Evolutionary conservation across 1,284 basidiomycete species (phyloP), one percentile per base, ranked within the genome.

Genomic region (Boletus semigastroideus): DNA sequence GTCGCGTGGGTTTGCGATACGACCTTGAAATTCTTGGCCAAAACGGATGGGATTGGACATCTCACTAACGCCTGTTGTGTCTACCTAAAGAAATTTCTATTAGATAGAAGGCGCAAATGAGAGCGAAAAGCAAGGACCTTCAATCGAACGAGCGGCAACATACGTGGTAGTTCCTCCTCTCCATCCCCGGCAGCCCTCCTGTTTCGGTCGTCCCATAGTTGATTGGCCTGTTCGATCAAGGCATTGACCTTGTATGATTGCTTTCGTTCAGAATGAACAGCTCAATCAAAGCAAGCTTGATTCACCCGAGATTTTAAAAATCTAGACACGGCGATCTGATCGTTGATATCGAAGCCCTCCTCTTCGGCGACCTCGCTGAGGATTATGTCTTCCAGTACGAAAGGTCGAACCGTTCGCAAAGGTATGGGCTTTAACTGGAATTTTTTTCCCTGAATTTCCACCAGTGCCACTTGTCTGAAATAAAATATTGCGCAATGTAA

Each of bases 41-140:
- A 99, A 98, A 9, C 96, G 88, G 46, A 96, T 90, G 13, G 95
- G 92, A 69, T 99, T 99, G 43, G 90, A 92, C 74, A 94, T 92
- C 59, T 92, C 90, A 52, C 85, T 86, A 6, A 87, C 89, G 46
- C 88, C 89, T 0, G 91, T 93, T 1, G 94, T 96, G 66, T 98
- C 94, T 22, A 97, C 93, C 87, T 90, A 57, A 19, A 45, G 34
- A 20, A 30, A 41, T 14, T 20, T 37, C 20, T 16, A 44, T 48
- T 27, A 12, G 49, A 25, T 12, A 27, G 20, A 3, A 19, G 19
- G 9, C 38, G 44, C 10, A 10, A 5, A 49, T 5, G 51, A 13
- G 27, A 25, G 10, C 19, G 31, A 16, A 19, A 30, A 19, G 22
- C 36, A 59, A 64, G 48, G 28, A 87, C 90, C 75, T 92, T 93